phyloP scores from a whole-genome alignment of 176 grass and related monocot species.

The Rhynchospora tenuis region DNA sequence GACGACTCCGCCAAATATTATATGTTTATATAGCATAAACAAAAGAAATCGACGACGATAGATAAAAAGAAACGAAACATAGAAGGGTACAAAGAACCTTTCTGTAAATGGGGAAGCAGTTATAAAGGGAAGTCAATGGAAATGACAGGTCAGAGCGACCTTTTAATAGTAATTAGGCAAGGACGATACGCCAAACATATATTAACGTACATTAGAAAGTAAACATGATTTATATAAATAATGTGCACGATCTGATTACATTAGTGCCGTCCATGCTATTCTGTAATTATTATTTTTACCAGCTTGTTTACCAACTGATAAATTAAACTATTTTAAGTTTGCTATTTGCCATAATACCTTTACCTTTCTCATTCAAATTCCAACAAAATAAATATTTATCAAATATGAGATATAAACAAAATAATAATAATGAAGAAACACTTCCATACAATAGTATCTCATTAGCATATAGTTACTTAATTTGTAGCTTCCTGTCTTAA shows the following conservation, averaged over 20 bases:
- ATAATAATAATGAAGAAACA: neutral
- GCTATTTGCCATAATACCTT: neutral
- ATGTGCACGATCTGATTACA: neutral
- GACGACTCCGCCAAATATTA: neutral
- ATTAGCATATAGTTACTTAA: neutral
- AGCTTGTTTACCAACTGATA: neutral
- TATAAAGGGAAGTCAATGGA: conserved; percentile 15
- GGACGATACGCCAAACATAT: neutral
- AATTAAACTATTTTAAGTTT: neutral
- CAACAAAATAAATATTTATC: neutral
- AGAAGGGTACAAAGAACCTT: conserved; percentile 18
- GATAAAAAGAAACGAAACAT: conserved; percentile 8
- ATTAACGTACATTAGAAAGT: neutral
- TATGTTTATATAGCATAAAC: neutral
- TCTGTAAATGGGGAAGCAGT: conserved; percentile 20
- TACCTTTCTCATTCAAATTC: neutral
- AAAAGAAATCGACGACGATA: neutral
- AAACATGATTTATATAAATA: neutral
- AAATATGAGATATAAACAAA: neutral
- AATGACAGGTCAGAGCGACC: conserved; percentile 6
- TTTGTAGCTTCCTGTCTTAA: neutral
- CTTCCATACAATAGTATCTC: neutral
- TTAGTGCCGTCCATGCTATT: conserved; percentile 3
- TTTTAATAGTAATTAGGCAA: conserved; percentile 19
- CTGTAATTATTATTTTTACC: neutral